Base-by-base conservation (phyloP, 2,329 filamentous ascomycete genomes). In the Microdochium paspali region DNA sequence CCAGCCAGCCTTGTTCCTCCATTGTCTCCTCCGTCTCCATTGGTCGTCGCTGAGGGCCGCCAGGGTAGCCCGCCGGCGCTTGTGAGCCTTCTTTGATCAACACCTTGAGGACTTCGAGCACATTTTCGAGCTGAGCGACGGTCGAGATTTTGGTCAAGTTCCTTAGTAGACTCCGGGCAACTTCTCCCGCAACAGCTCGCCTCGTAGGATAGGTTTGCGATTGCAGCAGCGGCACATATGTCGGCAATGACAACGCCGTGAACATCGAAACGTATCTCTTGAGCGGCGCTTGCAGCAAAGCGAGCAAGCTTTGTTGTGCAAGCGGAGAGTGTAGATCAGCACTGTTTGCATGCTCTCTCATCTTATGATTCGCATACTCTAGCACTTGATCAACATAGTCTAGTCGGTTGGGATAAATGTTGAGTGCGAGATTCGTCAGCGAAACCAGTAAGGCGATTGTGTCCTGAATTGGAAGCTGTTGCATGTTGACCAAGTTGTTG, bases 1-100 rank as follows among this genome's bases (percentile, higher is more conserved):
- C 93, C 47, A 98, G 75, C 90, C 90, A 96, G 46, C 93, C 93
- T 72, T 98, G 93, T 68, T 98, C 93, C 66, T 98, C 91, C 59
- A 97, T 82, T 0, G 91, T 97, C 70, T 98, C 94, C 52, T 98
- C 93, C 1, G 93, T 97, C 71, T 98, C 94, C 44, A 77, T 64
- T 0, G 71, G 79, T 51, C 89, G 82, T 53, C 88, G 77, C 60
- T 91, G 87, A 5, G 85, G 80, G 32, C 85, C 81, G 3, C 88
- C 87, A 1, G 90, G 84, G 58, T 96, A 96, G 25, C 88, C 88
- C 44, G 82, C 78, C n/a, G 87, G 82, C 47, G 84, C 74, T 58
- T 95, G 90, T 13, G 87, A 84, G 12, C 91, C 90, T 68, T 98
- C 93, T 57, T 90, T 93, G 63, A 98, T 93, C 30, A 98, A 72